These are phyloP conservation scores for Glycyrrhiza uralensis DNA, from an alignment of 306 rosid genomes.

Conservation along the genomic window DNA sequence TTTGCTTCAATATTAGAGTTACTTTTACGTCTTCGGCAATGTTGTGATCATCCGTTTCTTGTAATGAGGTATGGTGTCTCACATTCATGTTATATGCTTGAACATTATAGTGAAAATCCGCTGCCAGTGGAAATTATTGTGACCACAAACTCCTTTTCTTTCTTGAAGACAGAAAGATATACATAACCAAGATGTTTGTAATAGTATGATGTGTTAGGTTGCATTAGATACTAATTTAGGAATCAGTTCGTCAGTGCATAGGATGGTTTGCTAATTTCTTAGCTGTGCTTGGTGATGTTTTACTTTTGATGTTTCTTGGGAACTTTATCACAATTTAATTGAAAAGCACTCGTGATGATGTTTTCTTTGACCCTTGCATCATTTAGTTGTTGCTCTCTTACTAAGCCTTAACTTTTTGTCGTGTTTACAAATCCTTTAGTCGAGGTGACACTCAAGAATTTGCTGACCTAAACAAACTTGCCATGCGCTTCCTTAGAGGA, in stretches of 20 bases:
- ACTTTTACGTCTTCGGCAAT: conserved; percentile 95
- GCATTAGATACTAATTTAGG: conserved; percentile 2
- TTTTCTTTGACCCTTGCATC: conserved; percentile 13
- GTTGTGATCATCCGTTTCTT: conserved; percentile 97
- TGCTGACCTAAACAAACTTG: conserved; percentile 80
- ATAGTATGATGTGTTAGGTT: neutral
- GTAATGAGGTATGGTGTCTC: conserved; percentile 74
- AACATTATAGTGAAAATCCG: neutral
- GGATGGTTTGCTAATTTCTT: conserved; percentile 20
- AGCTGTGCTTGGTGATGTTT: neutral
- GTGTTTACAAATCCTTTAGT: conserved; percentile 48
- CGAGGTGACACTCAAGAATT: conserved; percentile 94
- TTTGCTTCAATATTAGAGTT: conserved; percentile 95
- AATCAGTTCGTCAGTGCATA: conserved; percentile 10
- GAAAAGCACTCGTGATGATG: neutral
- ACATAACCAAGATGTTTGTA: neutral
- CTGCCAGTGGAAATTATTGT: neutral
- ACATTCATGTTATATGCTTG: neutral
- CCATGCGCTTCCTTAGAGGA: conserved; percentile 76
- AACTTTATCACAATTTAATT: conserved; percentile 18
- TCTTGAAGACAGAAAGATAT: neutral
- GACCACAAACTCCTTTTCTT: neutral
- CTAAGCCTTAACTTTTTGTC: conserved; percentile 17
- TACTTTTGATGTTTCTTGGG: conserved; percentile 6
- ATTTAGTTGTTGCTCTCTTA: conserved; percentile 7